These are phyloP conservation scores for Rhinocladiella similis DNA, from an alignment of 2,329 filamentous ascomycete species.

Conservation along the genomic window DNA sequence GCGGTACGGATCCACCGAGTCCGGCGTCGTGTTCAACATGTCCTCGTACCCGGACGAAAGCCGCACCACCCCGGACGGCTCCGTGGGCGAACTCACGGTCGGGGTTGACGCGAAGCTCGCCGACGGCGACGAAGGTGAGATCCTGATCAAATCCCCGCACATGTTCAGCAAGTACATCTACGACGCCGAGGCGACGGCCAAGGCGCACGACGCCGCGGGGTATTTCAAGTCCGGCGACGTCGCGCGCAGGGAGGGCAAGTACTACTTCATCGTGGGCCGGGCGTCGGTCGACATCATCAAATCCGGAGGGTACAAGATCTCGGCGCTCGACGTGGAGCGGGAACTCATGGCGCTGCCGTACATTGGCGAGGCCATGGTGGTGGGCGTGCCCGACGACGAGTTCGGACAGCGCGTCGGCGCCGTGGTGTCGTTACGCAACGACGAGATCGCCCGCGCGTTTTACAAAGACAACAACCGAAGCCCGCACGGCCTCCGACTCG, in stretches of 20 bases:
- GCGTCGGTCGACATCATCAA: slow-evolving; percentile 54
- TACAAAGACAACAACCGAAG: slow-evolving; percentile 21
- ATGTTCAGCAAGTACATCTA: slow-evolving; percentile 46
- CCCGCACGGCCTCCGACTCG: slow-evolving; percentile 36
- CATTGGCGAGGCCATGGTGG: slow-evolving; percentile 50
- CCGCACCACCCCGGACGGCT: slow-evolving; percentile 28
- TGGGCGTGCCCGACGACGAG: slow-evolving; percentile 50
- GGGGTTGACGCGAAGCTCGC: slow-evolving; percentile 44
- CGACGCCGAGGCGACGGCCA: slow-evolving; percentile 33
- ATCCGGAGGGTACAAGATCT: slow-evolving; percentile 53
- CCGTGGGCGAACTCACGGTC: slow-evolving; percentile 38
- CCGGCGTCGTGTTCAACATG: slow-evolving; percentile 46
- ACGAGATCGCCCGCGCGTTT: slow-evolving; percentile 25
- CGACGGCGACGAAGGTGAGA: slow-evolving; percentile 50
- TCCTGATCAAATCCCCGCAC: slow-evolving; percentile 42
- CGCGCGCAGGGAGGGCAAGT: slow-evolving; percentile 28
- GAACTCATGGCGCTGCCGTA: slow-evolving; percentile 49
- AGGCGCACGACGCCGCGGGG: slow-evolving; percentile 34
- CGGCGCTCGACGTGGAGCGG: slow-evolving; percentile 51
- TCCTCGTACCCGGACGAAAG: slow-evolving; percentile 33
- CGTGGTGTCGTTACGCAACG: slow-evolving; percentile 35
- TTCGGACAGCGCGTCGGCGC: slow-evolving; percentile 52
- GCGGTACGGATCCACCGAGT: slow-evolving; percentile 47
- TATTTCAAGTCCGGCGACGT: slow-evolving; percentile 46
- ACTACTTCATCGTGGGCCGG: slow-evolving; percentile 50